A percentile compares a stretch with the other conserved stretches of the same genome.
Conservation (phyloP, 2,329 filamentous ascomycete species). For the Aspergillus hiratsukae region DNA sequence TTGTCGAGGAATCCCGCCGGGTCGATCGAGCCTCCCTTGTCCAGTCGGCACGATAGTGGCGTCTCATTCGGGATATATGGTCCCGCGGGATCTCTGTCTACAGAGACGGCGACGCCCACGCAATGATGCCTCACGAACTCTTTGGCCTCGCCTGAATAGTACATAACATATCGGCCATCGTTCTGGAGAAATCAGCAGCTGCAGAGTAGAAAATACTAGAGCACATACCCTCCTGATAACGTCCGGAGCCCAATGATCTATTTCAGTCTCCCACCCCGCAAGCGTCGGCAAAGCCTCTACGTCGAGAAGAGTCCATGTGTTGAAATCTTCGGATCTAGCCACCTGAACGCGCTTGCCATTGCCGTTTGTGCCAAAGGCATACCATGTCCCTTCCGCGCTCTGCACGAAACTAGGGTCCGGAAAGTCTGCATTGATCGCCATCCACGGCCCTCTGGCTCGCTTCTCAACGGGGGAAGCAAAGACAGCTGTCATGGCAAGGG, state of each 20-base stretch:
- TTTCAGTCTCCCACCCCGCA: slow-evolving; percentile 51
- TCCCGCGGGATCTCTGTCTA: slow-evolving; percentile 39
- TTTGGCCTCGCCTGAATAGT: slow-evolving; percentile 52
- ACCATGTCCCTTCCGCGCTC: slow-evolving; percentile 47
- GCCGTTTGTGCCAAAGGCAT: slow-evolving; percentile 55
- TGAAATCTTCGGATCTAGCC: slow-evolving; percentile 48
- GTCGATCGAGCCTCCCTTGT: slow-evolving; percentile 60
- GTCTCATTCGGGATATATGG: slow-evolving; percentile 49
- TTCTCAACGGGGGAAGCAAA: slow-evolving; percentile 19
- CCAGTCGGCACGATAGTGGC: slow-evolving; percentile 52
- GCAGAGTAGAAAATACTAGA: not conserved
- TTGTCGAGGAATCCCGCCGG: slow-evolving; percentile 55
- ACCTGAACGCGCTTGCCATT: slow-evolving; percentile 52
- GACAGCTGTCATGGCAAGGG: slow-evolving; percentile 9
- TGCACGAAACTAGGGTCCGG: slow-evolving; percentile 46
- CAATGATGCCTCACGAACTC: slow-evolving; percentile 47
- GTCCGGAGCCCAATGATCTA: slow-evolving; percentile 60
- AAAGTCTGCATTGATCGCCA: slow-evolving; percentile 36
- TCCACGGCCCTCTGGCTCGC: slow-evolving; percentile 12
- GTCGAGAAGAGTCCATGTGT: slow-evolving; percentile 46
- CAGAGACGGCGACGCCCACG: slow-evolving; percentile 53
- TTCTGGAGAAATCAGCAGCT: slow-evolving; percentile 13
- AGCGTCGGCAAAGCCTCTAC: slow-evolving; percentile 53
- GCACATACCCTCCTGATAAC: slow-evolving; percentile 45
- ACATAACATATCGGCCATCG: slow-evolving; percentile 55